A percentile compares a stretch with the other conserved stretches of the same genome.
These are phyloP conservation scores for Flagelloscypha sp. DNA, from an alignment of 768 basidiomycete species.

Conservation along the genomic window DNA sequence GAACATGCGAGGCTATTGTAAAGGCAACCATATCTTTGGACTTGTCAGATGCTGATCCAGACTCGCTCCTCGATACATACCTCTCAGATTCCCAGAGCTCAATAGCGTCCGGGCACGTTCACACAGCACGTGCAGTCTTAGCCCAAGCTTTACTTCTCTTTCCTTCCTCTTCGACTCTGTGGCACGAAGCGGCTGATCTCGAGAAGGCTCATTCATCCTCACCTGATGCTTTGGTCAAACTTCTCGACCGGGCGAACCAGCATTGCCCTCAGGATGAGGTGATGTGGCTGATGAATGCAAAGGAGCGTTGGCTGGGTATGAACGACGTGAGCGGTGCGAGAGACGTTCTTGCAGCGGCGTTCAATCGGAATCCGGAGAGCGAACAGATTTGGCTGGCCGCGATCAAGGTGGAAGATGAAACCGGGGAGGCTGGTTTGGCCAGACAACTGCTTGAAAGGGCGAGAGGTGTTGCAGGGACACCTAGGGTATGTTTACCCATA, in stretches of 20 bases:
- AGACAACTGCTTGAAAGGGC: conserved; percentile 83
- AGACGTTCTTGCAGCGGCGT: conserved; percentile 80
- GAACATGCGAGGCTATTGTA: conserved; percentile 90
- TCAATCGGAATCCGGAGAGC: conserved; percentile 92
- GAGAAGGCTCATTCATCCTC: conserved; percentile 65
- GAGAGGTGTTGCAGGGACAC: conserved; percentile 83
- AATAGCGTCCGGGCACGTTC: conserved; percentile 63
- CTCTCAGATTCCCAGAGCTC: conserved; percentile 83
- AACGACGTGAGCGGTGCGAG: conserved; percentile 90
- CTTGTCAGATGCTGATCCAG: conserved; percentile 92
- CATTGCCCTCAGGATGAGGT: conserved; percentile 95
- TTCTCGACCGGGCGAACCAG: conserved; percentile 75
- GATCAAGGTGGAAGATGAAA: conserved; percentile 94
- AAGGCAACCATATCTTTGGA: conserved; percentile 93
- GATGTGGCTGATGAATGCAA: conserved; percentile 96
- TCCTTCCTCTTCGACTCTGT: conserved; percentile 77
- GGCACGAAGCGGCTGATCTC: conserved; percentile 87
- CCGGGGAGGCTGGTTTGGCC: conserved; percentile 82
- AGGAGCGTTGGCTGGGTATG: conserved; percentile 84
- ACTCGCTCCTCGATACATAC: conserved; percentile 85
- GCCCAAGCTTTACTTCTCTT: conserved; percentile 89
- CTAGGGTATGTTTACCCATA: conserved; percentile 49
- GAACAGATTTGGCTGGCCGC: conserved; percentile 98
- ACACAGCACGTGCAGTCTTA: conserved; percentile 79
- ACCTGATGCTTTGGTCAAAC: conserved; percentile 73